Conservation (phyloP, 768 basidiomycete genomes). For the Tricholoma matsutake region DNA sequence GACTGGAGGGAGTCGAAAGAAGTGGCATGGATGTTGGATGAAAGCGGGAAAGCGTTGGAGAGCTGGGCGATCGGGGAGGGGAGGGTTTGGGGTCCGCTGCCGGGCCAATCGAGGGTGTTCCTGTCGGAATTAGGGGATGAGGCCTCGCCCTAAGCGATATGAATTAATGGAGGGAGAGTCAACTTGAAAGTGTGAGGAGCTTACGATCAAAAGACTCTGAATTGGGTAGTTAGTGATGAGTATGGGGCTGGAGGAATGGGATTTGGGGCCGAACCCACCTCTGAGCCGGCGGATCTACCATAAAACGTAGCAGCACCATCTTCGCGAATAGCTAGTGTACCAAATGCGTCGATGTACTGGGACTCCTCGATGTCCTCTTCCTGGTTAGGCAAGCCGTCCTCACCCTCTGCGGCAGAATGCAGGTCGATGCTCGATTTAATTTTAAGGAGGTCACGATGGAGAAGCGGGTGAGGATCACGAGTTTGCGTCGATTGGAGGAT, state of each 20-base stretch:
- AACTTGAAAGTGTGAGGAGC: conserved; percentile 18
- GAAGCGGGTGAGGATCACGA: conserved; percentile 54
- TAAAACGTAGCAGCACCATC: conserved; percentile 72
- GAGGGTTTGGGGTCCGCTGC: conserved; percentile 10
- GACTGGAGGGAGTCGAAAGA: conserved; percentile 44
- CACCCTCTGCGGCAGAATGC: conserved; percentile 52
- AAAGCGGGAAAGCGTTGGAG: conserved; percentile 45
- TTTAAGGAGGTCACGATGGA: conserved; percentile 56
- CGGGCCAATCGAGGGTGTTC: conserved; percentile 11
- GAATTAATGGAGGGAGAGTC: not conserved
- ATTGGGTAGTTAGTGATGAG: not conserved
- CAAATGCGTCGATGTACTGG: conserved; percentile 65
- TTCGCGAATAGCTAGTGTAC: conserved; percentile 64
- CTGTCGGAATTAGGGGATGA: conserved; percentile 11
- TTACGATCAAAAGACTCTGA: conserved; percentile 57
- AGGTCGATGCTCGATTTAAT: conserved; percentile 70
- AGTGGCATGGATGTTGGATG: conserved; percentile 32
- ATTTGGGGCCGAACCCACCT: conserved; percentile 41
- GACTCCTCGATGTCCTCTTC: conserved; percentile 37
- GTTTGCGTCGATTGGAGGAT: conserved; percentile 49
- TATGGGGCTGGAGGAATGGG: not conserved
- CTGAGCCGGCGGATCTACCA: conserved; percentile 68
- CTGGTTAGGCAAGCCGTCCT: conserved; percentile 17
- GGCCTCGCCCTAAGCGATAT: conserved; percentile 31
- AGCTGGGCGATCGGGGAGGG: conserved; percentile 26